Evolutionary conservation across 768 basidiomycete species (phyloP).

Genomic region (Tricholoma terreum): DNA sequence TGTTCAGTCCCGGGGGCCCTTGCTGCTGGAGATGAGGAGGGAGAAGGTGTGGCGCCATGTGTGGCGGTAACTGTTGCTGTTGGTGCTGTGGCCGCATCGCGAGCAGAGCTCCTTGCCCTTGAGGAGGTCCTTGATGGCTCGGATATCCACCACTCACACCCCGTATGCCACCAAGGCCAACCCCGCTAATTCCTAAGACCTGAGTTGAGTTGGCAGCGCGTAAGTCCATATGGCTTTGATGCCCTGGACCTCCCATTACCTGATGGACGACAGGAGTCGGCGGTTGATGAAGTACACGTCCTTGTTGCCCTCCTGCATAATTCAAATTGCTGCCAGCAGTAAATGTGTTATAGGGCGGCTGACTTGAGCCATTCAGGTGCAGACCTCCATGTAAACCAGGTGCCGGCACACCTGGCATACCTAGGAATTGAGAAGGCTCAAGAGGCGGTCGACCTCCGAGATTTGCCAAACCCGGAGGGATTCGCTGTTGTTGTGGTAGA

Average conservation of each 20-base stretch:
- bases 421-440: conserved; percentile 65
- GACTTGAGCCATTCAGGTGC: conserved; percentile 44
- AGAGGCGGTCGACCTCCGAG: conserved; percentile 80
- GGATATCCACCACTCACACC: conserved; percentile 47
- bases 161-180: conserved; percentile 38
- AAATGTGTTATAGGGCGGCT: conserved; percentile 53
- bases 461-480: conserved; percentile 80
- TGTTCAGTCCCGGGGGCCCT: conserved; percentile 44
- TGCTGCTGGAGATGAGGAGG: conserved; percentile 64
- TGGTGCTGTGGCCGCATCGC: conserved; percentile 52
- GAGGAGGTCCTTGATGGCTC: conserved; percentile 45
- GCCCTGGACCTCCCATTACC: conserved; percentile 50
- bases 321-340: conserved; percentile 40
- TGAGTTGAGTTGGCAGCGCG: conserved; percentile 50
- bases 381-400: conserved; percentile 44
- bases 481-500: conserved; percentile 51
- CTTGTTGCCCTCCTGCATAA: conserved; percentile 44
- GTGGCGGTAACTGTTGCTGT: conserved; percentile 58
- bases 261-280: conserved; percentile 46
- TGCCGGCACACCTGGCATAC: conserved; percentile 44
- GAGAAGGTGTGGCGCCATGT: conserved; percentile 45
- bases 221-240: conserved; percentile 52
- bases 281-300: conserved; percentile 56
- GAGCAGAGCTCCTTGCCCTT: conserved; percentile 41
- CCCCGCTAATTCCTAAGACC: conserved; percentile 45